Evolutionary conservation across 1,284 basidiomycete species (phyloP).

Genomic region (Porogramme epimiltina): DNA sequence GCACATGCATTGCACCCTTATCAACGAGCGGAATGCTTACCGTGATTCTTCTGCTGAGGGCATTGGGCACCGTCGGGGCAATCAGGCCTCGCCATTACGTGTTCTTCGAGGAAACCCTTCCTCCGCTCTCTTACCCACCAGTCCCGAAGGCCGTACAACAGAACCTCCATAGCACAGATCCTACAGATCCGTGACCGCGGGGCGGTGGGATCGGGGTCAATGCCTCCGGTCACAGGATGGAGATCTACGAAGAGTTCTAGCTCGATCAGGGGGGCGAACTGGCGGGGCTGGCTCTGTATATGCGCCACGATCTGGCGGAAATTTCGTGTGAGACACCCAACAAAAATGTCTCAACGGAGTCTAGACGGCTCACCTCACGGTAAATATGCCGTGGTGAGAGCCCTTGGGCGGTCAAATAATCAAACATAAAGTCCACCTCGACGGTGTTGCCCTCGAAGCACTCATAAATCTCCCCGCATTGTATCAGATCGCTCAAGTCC

Average conservation of each 20-base stretch:
- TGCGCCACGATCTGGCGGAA: slow-evolving; percentile 56
- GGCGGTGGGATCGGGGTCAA: slow-evolving; percentile 55
- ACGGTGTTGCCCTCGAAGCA: slow-evolving; percentile 73
- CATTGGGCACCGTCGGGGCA: slow-evolving; percentile 64
- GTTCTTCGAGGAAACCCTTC: slow-evolving; percentile 60
- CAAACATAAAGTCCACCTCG: slow-evolving; percentile 79
- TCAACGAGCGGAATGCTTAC: slow-evolving; percentile 34
- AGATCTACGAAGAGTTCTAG: slow-evolving; percentile 68
- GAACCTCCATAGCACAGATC: slow-evolving; percentile 69
- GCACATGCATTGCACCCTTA: neutral
- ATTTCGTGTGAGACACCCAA: neutral
- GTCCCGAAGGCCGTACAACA: slow-evolving; percentile 71
- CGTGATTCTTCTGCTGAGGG: slow-evolving; percentile 58
- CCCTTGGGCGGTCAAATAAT: slow-evolving; percentile 63
- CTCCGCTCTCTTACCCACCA: slow-evolving; percentile 80
- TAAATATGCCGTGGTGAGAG: slow-evolving; percentile 71
- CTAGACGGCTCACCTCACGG: slow-evolving; percentile 54
- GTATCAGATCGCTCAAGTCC: slow-evolving; percentile 69
- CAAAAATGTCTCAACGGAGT: neutral
- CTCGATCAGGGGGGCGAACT: slow-evolving; percentile 67
- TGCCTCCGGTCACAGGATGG: slow-evolving; percentile 52
- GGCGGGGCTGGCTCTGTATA: slow-evolving; percentile 58
- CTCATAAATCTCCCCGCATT: slow-evolving; percentile 73
- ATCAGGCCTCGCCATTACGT: slow-evolving; percentile 56
- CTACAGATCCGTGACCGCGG: slow-evolving; percentile 64